Conservation (phyloP, 2,329 filamentous ascomycete genomes). For the Pseudophaeomoniella oleicola region DNA sequence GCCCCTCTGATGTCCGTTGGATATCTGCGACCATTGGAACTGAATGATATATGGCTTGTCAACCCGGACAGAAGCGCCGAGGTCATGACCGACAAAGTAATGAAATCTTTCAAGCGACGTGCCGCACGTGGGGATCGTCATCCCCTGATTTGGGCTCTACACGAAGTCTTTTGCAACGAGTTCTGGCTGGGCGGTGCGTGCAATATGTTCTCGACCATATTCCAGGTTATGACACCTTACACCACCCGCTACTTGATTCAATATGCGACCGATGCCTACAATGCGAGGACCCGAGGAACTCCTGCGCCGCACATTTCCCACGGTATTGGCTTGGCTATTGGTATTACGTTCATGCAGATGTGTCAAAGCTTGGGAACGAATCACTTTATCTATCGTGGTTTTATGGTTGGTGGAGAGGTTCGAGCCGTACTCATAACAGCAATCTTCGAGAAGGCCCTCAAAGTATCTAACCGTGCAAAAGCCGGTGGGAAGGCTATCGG, state of each 20-base stretch:
- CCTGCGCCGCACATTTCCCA: conserved; percentile 54
- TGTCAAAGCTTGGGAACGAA: conserved; percentile 67
- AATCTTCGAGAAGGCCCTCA: conserved; percentile 88
- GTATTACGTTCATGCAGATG: conserved; percentile 74
- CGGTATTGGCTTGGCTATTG: conserved; percentile 72
- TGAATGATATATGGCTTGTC: conserved; percentile 76
- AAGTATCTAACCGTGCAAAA: conserved; percentile 72
- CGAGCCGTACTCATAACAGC: conserved; percentile 69
- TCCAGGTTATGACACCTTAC: conserved; percentile 72
- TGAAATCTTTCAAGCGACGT: conserved; percentile 55
- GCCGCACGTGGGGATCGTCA: conserved; percentile 53
- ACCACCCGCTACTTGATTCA: conserved; percentile 72
- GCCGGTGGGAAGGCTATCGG: conserved; percentile 54
- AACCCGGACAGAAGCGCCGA: conserved; percentile 68
- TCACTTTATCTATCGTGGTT: conserved; percentile 85
- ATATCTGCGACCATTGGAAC: conserved; percentile 69
- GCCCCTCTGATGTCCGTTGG: conserved; percentile 72
- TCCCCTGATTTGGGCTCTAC: conserved; percentile 64
- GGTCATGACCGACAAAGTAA: conserved; percentile 50
- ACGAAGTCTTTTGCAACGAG: conserved; percentile 73
- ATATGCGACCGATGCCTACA: conserved; percentile 68
- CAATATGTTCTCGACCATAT: conserved; percentile 55
- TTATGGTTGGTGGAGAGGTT: conserved; percentile 76
- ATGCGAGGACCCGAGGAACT: conserved; percentile 36
- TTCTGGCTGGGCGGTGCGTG: conserved; percentile 74